Percentiles rank a stretch among this genome's conserved stretches.
These are phyloP conservation scores for Tetracladium marchalianum DNA, from an alignment of 495 filamentous ascomycete species.

Conservation along the genomic window DNA sequence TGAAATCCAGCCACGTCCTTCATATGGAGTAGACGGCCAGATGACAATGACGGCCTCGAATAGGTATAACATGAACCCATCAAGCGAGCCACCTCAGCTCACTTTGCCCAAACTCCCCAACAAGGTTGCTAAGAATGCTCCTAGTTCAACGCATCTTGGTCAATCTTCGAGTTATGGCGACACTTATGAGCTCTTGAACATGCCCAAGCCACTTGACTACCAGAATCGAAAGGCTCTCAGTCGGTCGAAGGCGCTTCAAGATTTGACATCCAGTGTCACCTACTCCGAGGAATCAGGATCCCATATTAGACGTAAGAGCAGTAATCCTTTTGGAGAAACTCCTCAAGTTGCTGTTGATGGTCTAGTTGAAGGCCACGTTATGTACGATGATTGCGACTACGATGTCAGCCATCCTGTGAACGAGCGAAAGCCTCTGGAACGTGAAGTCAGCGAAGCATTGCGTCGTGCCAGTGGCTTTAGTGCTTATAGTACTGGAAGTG, in stretches of 20 bases:
- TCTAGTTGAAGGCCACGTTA: background rate
- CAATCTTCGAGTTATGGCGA: conserved; percentile 9
- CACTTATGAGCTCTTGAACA: conserved; percentile 2
- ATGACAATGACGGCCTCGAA: background rate
- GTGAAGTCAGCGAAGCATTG: conserved; percentile 13
- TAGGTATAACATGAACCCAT: background rate
- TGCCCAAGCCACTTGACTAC: background rate
- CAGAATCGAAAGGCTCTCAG: background rate
- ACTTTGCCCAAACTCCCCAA: background rate
- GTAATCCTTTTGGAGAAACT: background rate
- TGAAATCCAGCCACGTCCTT: background rate
- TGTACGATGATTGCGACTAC: background rate
- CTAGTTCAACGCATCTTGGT: conserved; percentile 1
- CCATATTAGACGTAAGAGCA: background rate
- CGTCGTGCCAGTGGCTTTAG: conserved; percentile 14
- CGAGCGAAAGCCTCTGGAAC: conserved; percentile 9
- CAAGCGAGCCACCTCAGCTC: background rate
- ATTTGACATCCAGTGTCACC: too few relatives aligned
- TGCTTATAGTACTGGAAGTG: conserved; percentile 8
- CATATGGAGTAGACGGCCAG: too few relatives aligned
- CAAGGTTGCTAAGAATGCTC: background rate
- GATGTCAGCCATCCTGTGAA: background rate
- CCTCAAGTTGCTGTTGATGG: background rate
- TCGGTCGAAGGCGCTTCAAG: background rate
- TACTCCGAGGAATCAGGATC: background rate